A percentile compares a stretch with the other conserved stretches of the same genome.
phyloP scores from a whole-genome alignment of 768 basidiomycete species.

The Asterophora lycoperdoides region DNA sequence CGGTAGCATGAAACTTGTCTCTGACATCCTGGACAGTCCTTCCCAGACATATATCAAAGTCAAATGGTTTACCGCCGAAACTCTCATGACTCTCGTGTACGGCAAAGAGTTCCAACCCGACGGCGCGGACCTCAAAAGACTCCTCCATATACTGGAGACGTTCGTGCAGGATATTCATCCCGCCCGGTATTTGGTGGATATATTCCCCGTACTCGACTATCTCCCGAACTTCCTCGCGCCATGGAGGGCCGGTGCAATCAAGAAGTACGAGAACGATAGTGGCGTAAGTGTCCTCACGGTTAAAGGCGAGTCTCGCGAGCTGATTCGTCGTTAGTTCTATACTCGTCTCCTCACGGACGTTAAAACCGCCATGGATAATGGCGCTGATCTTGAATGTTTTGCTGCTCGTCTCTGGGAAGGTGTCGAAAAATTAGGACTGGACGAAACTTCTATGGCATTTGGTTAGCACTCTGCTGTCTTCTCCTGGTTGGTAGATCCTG shows the following conservation, averaged over 20 bases:
- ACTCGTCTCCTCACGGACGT: constrained; percentile 17
- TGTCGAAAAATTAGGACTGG: constrained; percentile 6
- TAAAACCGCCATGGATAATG: constrained; percentile 16
- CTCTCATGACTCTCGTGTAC: constrained; percentile 20
- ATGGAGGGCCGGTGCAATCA: constrained; percentile 10
- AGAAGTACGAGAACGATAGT: constrained; percentile 12
- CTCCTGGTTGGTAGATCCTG: too few relatives aligned
- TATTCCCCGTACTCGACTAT: constrained; percentile 12
- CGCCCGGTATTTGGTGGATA: constrained; percentile 12
- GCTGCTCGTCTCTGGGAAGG: constrained; percentile 11
- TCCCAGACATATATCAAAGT: neutral
- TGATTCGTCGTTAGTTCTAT: constrained; percentile 14
- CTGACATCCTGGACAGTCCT: constrained; percentile 7
- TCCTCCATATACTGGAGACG: constrained; percentile 19
- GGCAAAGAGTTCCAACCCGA: constrained; percentile 19
- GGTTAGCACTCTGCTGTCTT: neutral
- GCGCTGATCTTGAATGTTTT: constrained; percentile 12
- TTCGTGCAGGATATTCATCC: constrained; percentile 22
- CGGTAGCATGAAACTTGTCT: constrained; percentile 8
- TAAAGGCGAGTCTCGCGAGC: too few relatives aligned
- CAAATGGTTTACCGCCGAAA: constrained; percentile 16
- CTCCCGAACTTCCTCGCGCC: constrained; percentile 12
- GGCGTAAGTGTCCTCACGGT: neutral
- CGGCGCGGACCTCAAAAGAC: constrained; percentile 18
- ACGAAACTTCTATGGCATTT: constrained; percentile 4